Evolutionary conservation across 78 protist species (phyloP).

Genomic region (Dictyostelium firmibasis): DNA sequence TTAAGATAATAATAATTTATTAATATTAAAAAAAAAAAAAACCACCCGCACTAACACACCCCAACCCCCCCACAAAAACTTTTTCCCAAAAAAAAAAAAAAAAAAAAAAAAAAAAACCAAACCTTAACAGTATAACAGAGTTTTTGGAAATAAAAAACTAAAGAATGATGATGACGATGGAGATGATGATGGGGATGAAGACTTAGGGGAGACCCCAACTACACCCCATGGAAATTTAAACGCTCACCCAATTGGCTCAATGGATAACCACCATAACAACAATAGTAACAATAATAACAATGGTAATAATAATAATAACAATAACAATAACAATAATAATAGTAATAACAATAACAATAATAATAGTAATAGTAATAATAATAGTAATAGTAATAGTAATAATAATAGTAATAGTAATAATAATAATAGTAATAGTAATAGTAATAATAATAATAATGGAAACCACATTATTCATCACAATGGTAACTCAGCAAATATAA

Average conservation of each 20-base stretch:
- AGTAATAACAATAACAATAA: neutral
- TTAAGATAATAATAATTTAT: no score
- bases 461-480: neutral
- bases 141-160: conserved; percentile 56
- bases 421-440: neutral
- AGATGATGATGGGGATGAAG: conserved; percentile 44
- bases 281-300: neutral
- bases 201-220: conserved; percentile 54
- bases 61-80: no score
- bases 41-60: no score
- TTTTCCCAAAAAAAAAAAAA: neutral
- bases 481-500: neutral
- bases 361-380: neutral
- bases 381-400: neutral
- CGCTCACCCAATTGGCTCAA: neutral
- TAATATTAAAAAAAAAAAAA: no score
- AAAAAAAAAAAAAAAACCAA: neutral
- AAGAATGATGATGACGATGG: conserved; percentile 25
- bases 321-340: neutral
- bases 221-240: conserved; percentile 4
- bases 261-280: neutral
- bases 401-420: neutral
- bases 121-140: conserved; percentile 41
- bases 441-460: neutral
- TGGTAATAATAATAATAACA: neutral